A percentile compares a stretch with the other conserved stretches of the same genome.
Conservation (phyloP, 2,329 filamentous ascomycete species). For the Pyrenochaeta sp. region DNA sequence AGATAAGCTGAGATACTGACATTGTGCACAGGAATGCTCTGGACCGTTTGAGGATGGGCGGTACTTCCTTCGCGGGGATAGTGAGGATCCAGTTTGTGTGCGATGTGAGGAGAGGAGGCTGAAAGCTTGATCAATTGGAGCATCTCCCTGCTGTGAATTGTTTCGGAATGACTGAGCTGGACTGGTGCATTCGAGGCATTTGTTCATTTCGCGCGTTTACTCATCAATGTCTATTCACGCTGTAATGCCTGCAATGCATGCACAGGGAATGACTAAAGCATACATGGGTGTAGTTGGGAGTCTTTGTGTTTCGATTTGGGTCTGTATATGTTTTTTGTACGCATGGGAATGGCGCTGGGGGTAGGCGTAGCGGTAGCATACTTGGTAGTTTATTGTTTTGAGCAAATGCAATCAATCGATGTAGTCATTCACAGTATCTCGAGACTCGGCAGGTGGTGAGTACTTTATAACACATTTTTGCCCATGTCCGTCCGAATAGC, state of each 20-base stretch:
- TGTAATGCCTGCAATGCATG: neutral
- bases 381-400: neutral
- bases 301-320: neutral
- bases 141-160: neutral
- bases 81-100: slow-evolving; percentile 68
- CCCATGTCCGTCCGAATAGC: no score
- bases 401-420: no score
- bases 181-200: neutral
- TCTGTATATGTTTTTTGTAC: neutral
- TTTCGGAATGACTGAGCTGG: neutral
- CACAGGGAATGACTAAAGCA: neutral
- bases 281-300: neutral
- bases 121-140: slow-evolving; percentile 63
- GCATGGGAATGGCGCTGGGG: neutral
- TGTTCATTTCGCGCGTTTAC: neutral
- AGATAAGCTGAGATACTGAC: slow-evolving; percentile 11
- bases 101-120: slow-evolving; percentile 67
- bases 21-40: slow-evolving; percentile 61
- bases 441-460: no score
- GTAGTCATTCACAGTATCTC: no score
- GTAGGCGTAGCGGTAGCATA: slow-evolving; percentile 1
- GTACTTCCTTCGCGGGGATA: slow-evolving; percentile 68
- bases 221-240: neutral
- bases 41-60: slow-evolving; percentile 67
- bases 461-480: no score